Conservation (phyloP, 2,329 filamentous ascomycete genomes). For the Tolypocladium paradoxum region DNA sequence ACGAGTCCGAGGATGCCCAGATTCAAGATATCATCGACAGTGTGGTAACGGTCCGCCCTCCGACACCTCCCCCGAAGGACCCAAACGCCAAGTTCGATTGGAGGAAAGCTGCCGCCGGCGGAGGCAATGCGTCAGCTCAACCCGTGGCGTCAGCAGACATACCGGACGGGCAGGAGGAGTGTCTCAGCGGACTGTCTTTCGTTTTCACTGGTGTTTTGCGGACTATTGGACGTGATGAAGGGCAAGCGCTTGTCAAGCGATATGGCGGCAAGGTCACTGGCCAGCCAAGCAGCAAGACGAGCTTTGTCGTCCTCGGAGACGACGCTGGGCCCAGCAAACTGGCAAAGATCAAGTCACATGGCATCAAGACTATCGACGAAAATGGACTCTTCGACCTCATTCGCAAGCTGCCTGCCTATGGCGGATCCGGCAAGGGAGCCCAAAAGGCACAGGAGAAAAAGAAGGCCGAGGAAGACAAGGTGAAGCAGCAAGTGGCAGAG, state of each 20-base stretch:
- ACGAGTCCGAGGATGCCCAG: conserved; percentile 58
- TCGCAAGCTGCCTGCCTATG: conserved; percentile 66
- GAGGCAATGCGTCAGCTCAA: conserved; percentile 47
- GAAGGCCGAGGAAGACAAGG: conserved; percentile 72
- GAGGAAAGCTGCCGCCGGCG: conserved; percentile 47
- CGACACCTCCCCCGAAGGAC: conserved; percentile 68
- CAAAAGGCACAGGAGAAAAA: conserved; percentile 78
- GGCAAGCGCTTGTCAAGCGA: conserved; percentile 74
- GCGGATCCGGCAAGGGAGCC: conserved; percentile 79
- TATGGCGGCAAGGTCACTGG: conserved; percentile 87
- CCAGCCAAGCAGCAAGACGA: conserved; percentile 85
- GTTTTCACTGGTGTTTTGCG: conserved; percentile 89
- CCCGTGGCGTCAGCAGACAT: conserved; percentile 59
- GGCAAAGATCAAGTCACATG: conserved; percentile 67
- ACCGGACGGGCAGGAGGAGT: conserved; percentile 78
- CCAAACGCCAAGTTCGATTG: conserved; percentile 72
- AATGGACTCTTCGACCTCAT: conserved; percentile 85
- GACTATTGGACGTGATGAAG: conserved; percentile 74
- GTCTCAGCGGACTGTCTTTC: conserved; percentile 78
- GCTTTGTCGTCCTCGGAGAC: conserved; percentile 78
- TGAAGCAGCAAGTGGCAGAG: conserved; percentile 67
- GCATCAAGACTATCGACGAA: conserved; percentile 88
- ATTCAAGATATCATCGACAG: conserved; percentile 73
- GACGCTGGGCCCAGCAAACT: conserved; percentile 94
- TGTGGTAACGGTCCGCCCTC: conserved; percentile 72